These are phyloP conservation scores for Leccinum ponderosum DNA, from an alignment of 1,284 basidiomycete genomes.

Conservation along the genomic window DNA sequence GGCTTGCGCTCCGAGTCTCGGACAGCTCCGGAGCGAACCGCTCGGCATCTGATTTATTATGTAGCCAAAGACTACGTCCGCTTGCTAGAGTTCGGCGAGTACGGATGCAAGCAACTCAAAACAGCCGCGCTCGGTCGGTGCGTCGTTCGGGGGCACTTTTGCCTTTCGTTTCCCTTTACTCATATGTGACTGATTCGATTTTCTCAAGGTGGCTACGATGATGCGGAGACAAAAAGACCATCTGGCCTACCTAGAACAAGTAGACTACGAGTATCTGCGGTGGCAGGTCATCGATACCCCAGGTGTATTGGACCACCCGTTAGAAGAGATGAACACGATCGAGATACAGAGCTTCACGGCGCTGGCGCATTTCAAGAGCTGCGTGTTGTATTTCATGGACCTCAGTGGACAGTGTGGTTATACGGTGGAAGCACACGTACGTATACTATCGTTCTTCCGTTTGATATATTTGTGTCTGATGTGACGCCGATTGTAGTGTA, in stretches of 20 bases:
- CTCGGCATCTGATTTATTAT: constrained; percentile 91
- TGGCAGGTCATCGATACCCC: constrained; percentile 99
- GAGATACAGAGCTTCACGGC: constrained; percentile 99
- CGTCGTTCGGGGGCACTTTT: constrained; percentile 28
- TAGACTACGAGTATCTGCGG: constrained; percentile 96
- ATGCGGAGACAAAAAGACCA: constrained; percentile 98
- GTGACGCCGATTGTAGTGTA: constrained; percentile 60
- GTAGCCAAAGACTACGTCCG: constrained; percentile 96
- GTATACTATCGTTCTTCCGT: constrained; percentile 19
- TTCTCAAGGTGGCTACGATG: constrained; percentile 87
- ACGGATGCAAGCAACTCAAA: constrained; percentile 97
- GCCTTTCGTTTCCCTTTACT: not conserved
- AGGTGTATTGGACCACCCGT: constrained; percentile 88
- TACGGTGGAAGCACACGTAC: constrained; percentile 87
- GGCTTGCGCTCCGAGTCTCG: constrained; percentile 73
- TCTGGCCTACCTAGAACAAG: constrained; percentile 94
- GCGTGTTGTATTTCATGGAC: constrained; percentile 97
- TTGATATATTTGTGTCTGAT: not conserved
- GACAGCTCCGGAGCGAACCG: constrained; percentile 82
- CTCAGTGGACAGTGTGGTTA: constrained; percentile 96
- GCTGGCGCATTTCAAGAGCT: constrained; percentile 89
- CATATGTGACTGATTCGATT: constrained; percentile 2
- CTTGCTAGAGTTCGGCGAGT: constrained; percentile 94
- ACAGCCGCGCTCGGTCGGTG: constrained; percentile 90
- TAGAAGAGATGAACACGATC: constrained; percentile 99